A percentile compares a stretch with the other conserved stretches of the same genome.
These are phyloP conservation scores for Coemansia sp. DNA, from an alignment of 192 early-diverging fungal species.

Conservation along the genomic window DNA sequence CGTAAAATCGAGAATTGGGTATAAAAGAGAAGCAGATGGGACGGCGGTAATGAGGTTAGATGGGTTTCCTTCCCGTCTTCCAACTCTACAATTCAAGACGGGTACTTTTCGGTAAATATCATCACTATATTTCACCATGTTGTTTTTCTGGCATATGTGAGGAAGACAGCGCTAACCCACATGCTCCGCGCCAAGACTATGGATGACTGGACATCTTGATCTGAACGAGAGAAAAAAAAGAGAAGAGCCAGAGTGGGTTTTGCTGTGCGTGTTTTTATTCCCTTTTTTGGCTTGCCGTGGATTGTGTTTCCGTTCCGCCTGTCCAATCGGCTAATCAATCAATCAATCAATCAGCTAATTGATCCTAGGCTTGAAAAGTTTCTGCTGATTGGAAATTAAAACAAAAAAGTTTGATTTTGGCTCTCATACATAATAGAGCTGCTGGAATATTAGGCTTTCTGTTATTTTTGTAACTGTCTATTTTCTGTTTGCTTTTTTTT, in stretches of 20 bases:
- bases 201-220: no score
- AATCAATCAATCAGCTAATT: no score
- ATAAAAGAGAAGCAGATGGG: conserved; percentile 27
- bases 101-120: conserved; percentile 39
- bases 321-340: background rate
- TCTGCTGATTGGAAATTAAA: background rate
- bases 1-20: background rate
- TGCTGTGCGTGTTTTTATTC: no score
- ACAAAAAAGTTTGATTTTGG: background rate
- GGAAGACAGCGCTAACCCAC: no score
- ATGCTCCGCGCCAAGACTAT: no score
- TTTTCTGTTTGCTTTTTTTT: background rate
- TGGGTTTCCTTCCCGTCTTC: conserved; percentile 52
- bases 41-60: background rate
- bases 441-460: no score
- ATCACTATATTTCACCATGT: background rate
- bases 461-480: no score
- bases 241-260: no score
- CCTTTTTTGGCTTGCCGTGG: background rate
- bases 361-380: background rate
- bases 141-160: no score
- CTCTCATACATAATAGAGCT: background rate
- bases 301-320: background rate
- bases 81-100: conserved; percentile 31
- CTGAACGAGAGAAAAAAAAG: no score